A percentile compares a stretch with the other conserved stretches of the same genome.
phyloP scores from a whole-genome alignment of 306 rosid genomes.

The Fagus sylvatica region DNA sequence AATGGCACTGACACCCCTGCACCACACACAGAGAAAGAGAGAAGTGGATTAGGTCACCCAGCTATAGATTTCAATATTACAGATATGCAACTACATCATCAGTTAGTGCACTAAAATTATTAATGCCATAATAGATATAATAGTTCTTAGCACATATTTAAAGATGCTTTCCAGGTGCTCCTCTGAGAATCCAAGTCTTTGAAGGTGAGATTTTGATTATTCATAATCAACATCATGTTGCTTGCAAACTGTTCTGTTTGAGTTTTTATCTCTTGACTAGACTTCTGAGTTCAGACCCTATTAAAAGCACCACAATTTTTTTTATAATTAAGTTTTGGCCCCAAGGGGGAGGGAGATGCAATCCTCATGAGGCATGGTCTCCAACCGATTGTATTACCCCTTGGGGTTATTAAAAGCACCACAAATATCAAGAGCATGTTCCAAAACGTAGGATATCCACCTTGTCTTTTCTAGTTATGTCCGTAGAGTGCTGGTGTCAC shows the following conservation, averaged over 20 bases:
- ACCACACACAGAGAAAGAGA: constrained; percentile 22
- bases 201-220: neutral
- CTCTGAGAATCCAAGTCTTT: neutral
- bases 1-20: constrained; percentile 83
- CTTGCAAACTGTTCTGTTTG: neutral
- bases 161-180: neutral
- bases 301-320: neutral
- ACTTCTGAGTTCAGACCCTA: neutral
- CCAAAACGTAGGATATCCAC: neutral
- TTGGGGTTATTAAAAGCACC: neutral
- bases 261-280: neutral
- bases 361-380: no score
- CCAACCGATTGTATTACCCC: no score
- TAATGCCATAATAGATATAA: neutral
- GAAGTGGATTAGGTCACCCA: neutral
- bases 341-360: no score
- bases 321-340: no score
- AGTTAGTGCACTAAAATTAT: neutral
- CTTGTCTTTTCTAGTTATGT: neutral
- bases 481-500: neutral
- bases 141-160: neutral
- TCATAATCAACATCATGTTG: neutral
- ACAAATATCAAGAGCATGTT: neutral
- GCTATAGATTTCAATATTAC: constrained; percentile 2
- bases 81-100: constrained; percentile 6